Evolutionary conservation across 108 stramenopile genomes (phyloP).

Genomic region (Cyclotella distinguenda): DNA sequence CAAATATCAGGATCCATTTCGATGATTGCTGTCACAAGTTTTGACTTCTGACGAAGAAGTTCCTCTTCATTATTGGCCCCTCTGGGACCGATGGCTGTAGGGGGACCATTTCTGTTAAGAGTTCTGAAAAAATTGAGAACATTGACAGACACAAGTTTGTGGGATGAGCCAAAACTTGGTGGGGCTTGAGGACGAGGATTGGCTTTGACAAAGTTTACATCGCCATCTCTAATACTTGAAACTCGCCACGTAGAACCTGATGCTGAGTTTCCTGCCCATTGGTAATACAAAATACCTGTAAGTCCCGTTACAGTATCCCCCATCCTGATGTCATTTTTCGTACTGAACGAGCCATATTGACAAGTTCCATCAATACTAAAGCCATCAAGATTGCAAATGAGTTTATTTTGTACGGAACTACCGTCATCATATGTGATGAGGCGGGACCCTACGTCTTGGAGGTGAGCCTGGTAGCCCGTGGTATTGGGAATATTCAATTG

Average conservation of each 20-base stretch:
- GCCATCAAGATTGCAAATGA: conserved; percentile 20
- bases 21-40: conserved; percentile 31
- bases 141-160: conserved; percentile 30
- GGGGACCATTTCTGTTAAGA: conserved; percentile 25
- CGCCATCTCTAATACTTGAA: conserved; percentile 12
- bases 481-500: conserved; percentile 29
- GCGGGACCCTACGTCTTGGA: conserved; percentile 15
- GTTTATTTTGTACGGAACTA: background rate
- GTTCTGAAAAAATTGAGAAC: conserved; percentile 49
- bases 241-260: conserved; percentile 26
- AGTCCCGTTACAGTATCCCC: conserved; percentile 32
- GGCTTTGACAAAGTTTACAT: conserved; percentile 8
- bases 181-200: conserved; percentile 27
- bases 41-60: conserved; percentile 36
- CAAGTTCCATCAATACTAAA: background rate
- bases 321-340: conserved; percentile 20
- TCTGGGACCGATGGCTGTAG: conserved; percentile 9
- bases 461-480: conserved; percentile 11
- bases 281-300: conserved; percentile 26
- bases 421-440: conserved; percentile 47
- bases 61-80: conserved; percentile 48
- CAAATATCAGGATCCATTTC: conserved; percentile 38
- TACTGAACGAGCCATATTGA: conserved; percentile 2
- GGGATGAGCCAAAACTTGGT: background rate
- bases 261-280: conserved; percentile 13